phyloP scores from a whole-genome alignment of 495 filamentous ascomycete genomes.

The Neurospora sp. region DNA sequence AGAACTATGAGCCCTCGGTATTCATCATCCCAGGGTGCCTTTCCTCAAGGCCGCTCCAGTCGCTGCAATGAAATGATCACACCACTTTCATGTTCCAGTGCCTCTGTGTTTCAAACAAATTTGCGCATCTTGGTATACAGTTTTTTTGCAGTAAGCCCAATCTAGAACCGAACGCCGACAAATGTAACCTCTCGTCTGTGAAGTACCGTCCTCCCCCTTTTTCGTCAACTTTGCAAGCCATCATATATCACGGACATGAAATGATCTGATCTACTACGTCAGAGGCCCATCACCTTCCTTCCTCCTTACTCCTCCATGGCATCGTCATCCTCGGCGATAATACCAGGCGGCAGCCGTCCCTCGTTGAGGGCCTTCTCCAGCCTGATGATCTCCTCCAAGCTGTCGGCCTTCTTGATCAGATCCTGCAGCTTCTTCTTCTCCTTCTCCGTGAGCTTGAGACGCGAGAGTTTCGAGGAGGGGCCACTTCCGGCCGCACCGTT shows the following conservation, averaged over 20 bases:
- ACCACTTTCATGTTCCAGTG: not conserved
- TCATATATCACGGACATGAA: not conserved
- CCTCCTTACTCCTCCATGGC: constrained; percentile 39
- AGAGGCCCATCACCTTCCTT: not conserved
- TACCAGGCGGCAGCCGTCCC: constrained; percentile 66
- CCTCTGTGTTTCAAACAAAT: not conserved
- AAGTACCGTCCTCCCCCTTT: not conserved
- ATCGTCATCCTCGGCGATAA: constrained; percentile 40
- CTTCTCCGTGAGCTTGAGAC: constrained; percentile 52
- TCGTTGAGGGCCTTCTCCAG: constrained; percentile 81
- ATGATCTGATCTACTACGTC: not conserved
- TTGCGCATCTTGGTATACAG: not conserved
- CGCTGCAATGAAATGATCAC: not conserved
- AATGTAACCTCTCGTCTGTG: not conserved
- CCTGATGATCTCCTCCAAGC: constrained; percentile 70
- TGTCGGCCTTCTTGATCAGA: constrained; percentile 64
- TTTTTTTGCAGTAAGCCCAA: not conserved
- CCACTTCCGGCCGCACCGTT: constrained; percentile 21
- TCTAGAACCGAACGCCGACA: not conserved
- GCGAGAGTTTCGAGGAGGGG: constrained; percentile 53
- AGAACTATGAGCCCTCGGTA: not conserved
- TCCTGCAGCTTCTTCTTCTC: constrained; percentile 58
- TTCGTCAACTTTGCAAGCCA: not conserved
- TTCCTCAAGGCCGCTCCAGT: not conserved
- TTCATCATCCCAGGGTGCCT: not conserved